Base-by-base conservation (phyloP, 352 stramenopile species). In the Pythium rishiriense region DNA sequence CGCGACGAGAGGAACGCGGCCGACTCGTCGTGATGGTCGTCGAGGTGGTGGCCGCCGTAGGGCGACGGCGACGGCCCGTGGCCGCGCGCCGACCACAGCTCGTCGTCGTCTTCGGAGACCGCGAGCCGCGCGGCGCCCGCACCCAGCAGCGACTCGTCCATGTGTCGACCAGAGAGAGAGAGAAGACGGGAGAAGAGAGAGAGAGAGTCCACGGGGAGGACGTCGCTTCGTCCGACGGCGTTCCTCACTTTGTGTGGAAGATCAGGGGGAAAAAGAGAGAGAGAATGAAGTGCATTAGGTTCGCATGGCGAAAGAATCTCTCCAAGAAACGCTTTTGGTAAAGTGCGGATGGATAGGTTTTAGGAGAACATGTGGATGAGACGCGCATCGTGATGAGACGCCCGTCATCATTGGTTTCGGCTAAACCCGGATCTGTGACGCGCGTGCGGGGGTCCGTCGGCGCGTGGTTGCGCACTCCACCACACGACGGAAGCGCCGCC, bases 51-150 rank as follows among this genome's bases (percentile, higher is more conserved):
- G n/a, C 33, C 37, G 51, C 51, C 58, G 48, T 60, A 64, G 0
- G 53, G 45, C 10, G 60, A 58, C 57, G 68, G 60, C 37, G 5
- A 43, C 37, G 37, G 41, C 41, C 41, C 19, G 19, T 25, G 41
- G 19, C 41, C 41, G 54, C 89, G 81, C 68, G 87, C 84, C 50
- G 89, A 87, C 84, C 84, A 93, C 41, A 93, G 77, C 62, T 88
- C 74, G 72, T 93, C 84, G 12, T 93, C 82, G 17, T 90, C 84
- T 46, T 81, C 74, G 11, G 85, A 78, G 25, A 66, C 70, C 54
- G 52, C 22, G 29, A 68, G 31, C 21, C 61, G 54, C 47, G 60
- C 39, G 55, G 68, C 64, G 31, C 70, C 68, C 8, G 60, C 61
- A 15, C 66, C 62, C 8, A 92, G 66, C 50, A 92, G 73, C 58